A percentile compares a stretch with the other conserved stretches of the same genome.
phyloP scores from a whole-genome alignment of 306 rosid species.

The Hylodesmum podocarpum region DNA sequence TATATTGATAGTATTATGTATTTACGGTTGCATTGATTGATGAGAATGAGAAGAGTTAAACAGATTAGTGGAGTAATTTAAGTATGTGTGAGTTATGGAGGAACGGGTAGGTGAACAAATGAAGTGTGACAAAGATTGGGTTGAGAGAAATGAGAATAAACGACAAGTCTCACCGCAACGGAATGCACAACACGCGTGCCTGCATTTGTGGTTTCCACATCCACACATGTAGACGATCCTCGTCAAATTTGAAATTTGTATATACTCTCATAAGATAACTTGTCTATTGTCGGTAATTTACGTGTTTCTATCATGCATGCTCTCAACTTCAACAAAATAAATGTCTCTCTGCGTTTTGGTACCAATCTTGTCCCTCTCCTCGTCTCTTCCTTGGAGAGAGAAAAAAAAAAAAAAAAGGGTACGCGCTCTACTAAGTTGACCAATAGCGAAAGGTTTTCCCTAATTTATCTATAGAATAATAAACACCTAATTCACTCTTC shows the following conservation, averaged over 20 bases:
- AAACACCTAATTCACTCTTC: not conserved
- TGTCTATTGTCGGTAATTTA: slow-evolving; percentile 30
- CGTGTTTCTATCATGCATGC: slow-evolving; percentile 15
- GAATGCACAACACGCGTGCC: slow-evolving; percentile 39
- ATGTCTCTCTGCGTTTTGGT: not conserved
- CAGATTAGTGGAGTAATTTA: not conserved
- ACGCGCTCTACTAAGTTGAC: not conserved
- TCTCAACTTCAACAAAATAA: not conserved
- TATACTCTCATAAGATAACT: not conserved
- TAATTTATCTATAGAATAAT: not conserved
- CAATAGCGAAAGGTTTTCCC: slow-evolving; percentile 3
- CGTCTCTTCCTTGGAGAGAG: not conserved
- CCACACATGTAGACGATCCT: slow-evolving; percentile 19
- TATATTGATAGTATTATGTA: no score
- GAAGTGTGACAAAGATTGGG: slow-evolving; percentile 38
- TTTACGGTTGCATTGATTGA: slow-evolving; percentile 20
- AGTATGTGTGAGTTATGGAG: not conserved
- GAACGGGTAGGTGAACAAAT: slow-evolving; percentile 18
- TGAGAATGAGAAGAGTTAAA: slow-evolving; percentile 1
- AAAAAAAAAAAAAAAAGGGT: not conserved
- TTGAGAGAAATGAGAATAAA: slow-evolving; percentile 27
- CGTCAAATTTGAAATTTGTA: slow-evolving; percentile 18
- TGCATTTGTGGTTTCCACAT: slow-evolving; percentile 23
- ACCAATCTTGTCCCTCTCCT: not conserved
- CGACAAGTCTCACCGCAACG: slow-evolving; percentile 40